Conservation (phyloP, 169 alveolate genomes). For the Eimeria nieschulzi region DNA sequence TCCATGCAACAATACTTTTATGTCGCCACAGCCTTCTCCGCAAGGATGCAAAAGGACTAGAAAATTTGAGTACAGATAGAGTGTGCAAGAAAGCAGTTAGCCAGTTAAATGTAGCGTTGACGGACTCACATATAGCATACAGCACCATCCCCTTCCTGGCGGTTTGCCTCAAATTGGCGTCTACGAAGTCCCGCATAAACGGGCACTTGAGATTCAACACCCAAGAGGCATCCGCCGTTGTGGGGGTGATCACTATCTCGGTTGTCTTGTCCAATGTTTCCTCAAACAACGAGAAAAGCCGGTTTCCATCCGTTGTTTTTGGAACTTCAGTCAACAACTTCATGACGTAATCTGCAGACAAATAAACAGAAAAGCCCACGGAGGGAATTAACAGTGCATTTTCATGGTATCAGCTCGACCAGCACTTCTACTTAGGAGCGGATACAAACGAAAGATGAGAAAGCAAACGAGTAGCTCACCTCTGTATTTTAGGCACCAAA, state of each 20-base stretch:
- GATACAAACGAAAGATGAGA: not conserved
- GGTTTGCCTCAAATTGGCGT: not conserved
- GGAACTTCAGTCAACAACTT: not conserved
- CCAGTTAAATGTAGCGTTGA: too few relatives aligned
- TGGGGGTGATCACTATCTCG: not conserved
- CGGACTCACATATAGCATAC: constrained; percentile 8
- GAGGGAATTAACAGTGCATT: too few relatives aligned
- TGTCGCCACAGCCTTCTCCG: too few relatives aligned
- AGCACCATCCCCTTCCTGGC: constrained; percentile 2
- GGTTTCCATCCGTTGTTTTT: not conserved
- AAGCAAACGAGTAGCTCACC: not conserved
- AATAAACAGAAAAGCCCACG: too few relatives aligned
- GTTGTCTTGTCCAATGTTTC: constrained; percentile 2
- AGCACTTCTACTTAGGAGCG: not conserved
- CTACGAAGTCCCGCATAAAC: constrained; percentile 24
- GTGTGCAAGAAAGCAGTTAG: too few relatives aligned
- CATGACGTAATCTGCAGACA: constrained; percentile 29
- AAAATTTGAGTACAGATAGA: too few relatives aligned
- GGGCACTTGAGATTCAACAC: constrained; percentile 30
- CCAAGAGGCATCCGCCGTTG: not conserved
- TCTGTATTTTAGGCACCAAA: constrained; percentile 58
- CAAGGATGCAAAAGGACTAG: too few relatives aligned
- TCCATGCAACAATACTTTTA: too few relatives aligned
- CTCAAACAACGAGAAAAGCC: not conserved
- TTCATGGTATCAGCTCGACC: not conserved